phyloP scores from a whole-genome alignment of 305 asterid genomes.

The Galium porrigens region DNA sequence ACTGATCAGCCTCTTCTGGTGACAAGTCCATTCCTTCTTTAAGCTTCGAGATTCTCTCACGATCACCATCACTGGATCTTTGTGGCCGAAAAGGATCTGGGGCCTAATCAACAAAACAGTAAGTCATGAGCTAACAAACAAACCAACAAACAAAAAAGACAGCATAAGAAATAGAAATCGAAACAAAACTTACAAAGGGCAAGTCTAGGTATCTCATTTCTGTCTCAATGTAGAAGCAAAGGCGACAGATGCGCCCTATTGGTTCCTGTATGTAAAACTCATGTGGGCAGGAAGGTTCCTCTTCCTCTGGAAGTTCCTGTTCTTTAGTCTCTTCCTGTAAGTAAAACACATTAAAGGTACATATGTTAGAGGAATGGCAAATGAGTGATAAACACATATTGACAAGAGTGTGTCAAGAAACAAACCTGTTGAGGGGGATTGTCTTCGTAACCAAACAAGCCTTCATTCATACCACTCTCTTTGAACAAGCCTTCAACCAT shows the following conservation, averaged over 20 bases:
- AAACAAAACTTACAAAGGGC: slow-evolving; percentile 11
- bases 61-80: neutral
- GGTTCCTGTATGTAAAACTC: neutral
- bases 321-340: neutral
- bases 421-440: neutral
- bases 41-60: neutral
- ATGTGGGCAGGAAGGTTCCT: neutral
- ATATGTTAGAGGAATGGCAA: neutral
- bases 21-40: neutral
- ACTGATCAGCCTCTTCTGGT: neutral
- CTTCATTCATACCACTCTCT: neutral
- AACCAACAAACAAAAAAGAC: neutral
- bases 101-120: neutral
- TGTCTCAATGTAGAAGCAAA: slow-evolving; percentile 26
- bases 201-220: slow-evolving; percentile 33
- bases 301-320: neutral
- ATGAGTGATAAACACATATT: neutral
- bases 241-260: slow-evolving; percentile 16
- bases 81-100: neutral
- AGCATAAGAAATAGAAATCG: neutral
- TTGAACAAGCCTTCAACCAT: neutral
- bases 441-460: neutral
- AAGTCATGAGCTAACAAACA: neutral
- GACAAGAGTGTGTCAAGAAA: neutral
- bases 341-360: neutral